Evolutionary conservation across 2,329 filamentous ascomycete species (phyloP).

Genomic region (Phaeosphaeria sp.): DNA sequence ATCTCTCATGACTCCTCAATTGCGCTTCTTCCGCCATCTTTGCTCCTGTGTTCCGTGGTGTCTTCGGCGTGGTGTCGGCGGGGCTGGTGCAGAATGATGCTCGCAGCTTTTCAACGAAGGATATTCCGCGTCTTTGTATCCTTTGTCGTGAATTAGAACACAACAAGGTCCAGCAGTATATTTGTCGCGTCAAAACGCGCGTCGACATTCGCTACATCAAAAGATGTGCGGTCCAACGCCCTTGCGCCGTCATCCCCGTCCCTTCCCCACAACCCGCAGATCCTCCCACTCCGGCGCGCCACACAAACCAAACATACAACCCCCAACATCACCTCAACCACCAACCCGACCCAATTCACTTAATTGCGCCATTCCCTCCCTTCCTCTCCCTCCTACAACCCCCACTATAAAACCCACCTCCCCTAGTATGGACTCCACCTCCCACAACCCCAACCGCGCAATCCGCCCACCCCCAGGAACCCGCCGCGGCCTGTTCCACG

Average conservation of each 20-base stretch:
- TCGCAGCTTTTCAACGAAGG: background rate
- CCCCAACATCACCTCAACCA: conserved; percentile 17
- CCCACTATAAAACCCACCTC: background rate
- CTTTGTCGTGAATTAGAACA: background rate
- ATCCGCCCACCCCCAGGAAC: conserved; percentile 35
- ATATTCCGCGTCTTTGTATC: background rate
- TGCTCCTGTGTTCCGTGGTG: background rate
- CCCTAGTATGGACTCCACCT: conserved; percentile 14
- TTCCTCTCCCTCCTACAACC: background rate
- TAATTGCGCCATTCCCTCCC: conserved; percentile 4
- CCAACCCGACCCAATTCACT: background rate
- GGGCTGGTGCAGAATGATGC: background rate
- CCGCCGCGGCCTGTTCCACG: conserved; percentile 40
- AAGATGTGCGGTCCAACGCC: background rate
- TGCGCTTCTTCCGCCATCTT: background rate
- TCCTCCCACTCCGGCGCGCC: conserved; percentile 23
- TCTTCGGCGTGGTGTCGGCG: background rate
- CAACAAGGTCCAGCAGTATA: background rate
- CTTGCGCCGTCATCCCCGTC: conserved; percentile 7
- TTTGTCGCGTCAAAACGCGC: background rate
- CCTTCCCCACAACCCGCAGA: conserved; percentile 16
- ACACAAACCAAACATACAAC: conserved; percentile 21
- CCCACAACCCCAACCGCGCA: conserved; percentile 34
- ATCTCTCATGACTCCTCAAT: conserved; percentile 4
- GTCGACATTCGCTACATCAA: background rate